Conservation (phyloP, 306 rosid genomes). For the Rosa persica region DNA sequence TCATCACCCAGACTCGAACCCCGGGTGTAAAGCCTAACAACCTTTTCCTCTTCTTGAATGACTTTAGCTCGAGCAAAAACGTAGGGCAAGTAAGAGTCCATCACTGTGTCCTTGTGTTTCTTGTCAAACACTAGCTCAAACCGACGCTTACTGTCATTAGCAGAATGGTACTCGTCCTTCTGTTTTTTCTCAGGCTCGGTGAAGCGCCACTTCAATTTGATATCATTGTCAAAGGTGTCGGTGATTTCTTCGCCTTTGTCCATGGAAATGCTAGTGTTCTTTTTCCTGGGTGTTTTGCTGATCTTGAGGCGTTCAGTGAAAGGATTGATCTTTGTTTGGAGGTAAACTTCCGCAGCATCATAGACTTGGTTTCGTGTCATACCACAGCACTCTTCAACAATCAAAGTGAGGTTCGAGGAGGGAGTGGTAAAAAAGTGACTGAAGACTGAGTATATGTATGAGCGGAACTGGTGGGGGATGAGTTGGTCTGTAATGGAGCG, state of each 20-base stretch:
- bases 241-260: background rate
- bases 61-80: background rate
- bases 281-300: background rate
- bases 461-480: conserved; percentile 1
- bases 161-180: background rate
- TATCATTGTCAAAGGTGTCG: background rate
- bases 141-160: background rate
- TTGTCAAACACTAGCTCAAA: conserved; percentile 3
- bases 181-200: background rate
- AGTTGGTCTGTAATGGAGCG: conserved; percentile 39
- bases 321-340: background rate
- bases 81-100: background rate
- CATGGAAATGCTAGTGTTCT: background rate
- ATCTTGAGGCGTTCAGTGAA: background rate
- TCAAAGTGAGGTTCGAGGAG: background rate
- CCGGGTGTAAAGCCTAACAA: background rate
- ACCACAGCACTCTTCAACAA: background rate
- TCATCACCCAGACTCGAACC: background rate
- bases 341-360: conserved; percentile 3
- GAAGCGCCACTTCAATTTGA: conserved; percentile 6
- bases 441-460: background rate
- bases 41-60: background rate
- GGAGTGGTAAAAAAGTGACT: background rate
- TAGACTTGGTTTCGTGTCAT: background rate
- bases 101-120: background rate